These are phyloP conservation scores for Microsporum ferrugineum DNA, from an alignment of 2,329 filamentous ascomycete genomes.

Conservation along the genomic window DNA sequence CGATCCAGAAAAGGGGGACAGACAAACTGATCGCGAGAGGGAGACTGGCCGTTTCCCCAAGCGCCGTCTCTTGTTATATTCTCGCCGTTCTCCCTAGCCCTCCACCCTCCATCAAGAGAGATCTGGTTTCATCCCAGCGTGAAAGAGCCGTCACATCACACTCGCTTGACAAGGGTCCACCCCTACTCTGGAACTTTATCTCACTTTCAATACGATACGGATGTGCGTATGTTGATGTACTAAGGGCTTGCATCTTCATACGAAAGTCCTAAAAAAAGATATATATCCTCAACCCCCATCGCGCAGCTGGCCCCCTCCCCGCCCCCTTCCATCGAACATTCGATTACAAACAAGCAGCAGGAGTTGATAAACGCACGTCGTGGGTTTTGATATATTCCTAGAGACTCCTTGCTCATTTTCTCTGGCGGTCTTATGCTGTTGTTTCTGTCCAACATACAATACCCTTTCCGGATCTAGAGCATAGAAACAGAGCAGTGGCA, in stretches of 20 bases:
- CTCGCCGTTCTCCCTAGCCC: background rate
- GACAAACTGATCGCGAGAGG: background rate
- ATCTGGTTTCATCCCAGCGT: conserved; percentile 1
- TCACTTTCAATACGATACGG: conserved; percentile 3
- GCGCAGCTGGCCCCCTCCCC: conserved; percentile 4
- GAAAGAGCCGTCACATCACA: conserved; percentile 5
- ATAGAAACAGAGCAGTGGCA: background rate
- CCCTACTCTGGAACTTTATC: background rate
- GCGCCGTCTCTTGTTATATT: conserved; percentile 4
- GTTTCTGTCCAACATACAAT: background rate
- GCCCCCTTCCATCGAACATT: conserved; percentile 5
- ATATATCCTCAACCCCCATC: conserved; percentile 4
- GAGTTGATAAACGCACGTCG: background rate
- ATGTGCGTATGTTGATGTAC: conserved; percentile 1
- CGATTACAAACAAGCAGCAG: background rate
- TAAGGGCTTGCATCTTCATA: conserved; percentile 1
- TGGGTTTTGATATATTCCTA: conserved; percentile 2
- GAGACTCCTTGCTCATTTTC: background rate
- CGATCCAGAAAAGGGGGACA: background rate
- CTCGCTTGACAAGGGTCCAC: conserved; percentile 1
- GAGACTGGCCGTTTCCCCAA: background rate
- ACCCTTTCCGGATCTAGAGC: background rate
- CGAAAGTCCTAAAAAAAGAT: conserved; percentile 6
- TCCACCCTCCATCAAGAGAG: background rate
- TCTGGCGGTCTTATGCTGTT: background rate